Percentiles rank a stretch among this genome's conserved stretches.
phyloP scores from a whole-genome alignment of 1,139 yeast genomes.

The Entelexis sorbosivorans region DNA sequence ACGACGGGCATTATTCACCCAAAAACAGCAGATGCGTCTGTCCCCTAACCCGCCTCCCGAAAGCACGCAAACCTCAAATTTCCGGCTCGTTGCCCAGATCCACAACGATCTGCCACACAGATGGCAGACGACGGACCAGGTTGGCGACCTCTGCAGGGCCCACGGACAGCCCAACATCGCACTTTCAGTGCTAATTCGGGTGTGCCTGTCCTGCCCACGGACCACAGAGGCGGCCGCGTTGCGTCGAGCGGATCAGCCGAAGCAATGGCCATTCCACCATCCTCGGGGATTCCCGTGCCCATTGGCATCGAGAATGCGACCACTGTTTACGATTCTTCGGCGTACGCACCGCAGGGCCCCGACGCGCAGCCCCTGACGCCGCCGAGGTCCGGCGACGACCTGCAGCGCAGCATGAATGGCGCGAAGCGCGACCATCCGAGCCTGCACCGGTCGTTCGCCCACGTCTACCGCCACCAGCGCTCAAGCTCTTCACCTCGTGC shows the following conservation, averaged over 20 bases:
- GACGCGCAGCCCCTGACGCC: background rate
- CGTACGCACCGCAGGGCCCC: background rate
- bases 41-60: background rate
- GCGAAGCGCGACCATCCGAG: background rate
- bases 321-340: background rate
- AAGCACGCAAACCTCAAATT: constrained; percentile 4
- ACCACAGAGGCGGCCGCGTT: background rate
- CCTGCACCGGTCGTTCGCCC: background rate
- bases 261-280: background rate
- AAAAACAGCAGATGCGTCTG: background rate
- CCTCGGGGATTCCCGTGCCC: constrained; percentile 5
- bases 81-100: background rate
- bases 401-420: background rate
- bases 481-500: background rate
- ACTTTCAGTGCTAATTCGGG: background rate
- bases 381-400: background rate
- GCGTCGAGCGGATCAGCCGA: background rate
- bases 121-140: background rate
- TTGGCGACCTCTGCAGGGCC: background rate
- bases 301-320: background rate
- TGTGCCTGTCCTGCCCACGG: background rate
- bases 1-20: background rate
- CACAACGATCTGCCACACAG: background rate
- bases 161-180: background rate
- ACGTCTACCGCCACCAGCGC: background rate